Evolutionary conservation across 1,139 yeast genomes (phyloP).

Genomic region (Kodamaea fungicola): DNA sequence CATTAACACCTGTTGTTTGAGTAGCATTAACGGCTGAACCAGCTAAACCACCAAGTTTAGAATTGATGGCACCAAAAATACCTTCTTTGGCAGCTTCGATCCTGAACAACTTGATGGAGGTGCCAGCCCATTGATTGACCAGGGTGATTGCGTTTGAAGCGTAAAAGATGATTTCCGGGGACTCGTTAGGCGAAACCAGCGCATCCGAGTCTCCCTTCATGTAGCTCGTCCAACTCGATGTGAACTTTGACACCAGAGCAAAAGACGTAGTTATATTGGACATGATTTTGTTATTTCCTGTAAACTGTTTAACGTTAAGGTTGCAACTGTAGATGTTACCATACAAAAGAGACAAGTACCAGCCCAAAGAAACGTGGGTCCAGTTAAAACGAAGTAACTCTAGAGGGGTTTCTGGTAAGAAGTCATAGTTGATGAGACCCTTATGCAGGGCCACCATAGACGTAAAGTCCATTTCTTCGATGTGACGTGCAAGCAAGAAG

Average conservation of each 20-base stretch:
- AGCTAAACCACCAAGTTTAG: constrained; percentile 15
- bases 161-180: constrained; percentile 13
- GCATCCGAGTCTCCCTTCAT: constrained; percentile 15
- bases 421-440: constrained; percentile 28
- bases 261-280: constrained; percentile 39
- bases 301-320: constrained; percentile 19
- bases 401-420: constrained; percentile 35
- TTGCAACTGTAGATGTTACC: constrained; percentile 54
- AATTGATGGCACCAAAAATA: constrained; percentile 30
- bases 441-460: constrained; percentile 17
- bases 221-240: constrained; percentile 38
- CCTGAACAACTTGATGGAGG: constrained; percentile 58
- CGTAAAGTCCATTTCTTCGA: constrained; percentile 33
- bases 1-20: constrained; percentile 45
- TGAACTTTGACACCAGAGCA: constrained; percentile 42
- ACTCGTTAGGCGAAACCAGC: constrained; percentile 4
- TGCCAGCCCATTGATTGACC: constrained; percentile 59
- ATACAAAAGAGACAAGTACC: constrained; percentile 74
- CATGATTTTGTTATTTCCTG: constrained; percentile 29
- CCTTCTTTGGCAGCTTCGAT: constrained; percentile 44
- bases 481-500: constrained; percentile 34
- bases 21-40: constrained; percentile 25
- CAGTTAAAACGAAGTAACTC: constrained; percentile 57
- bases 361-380: constrained; percentile 64
- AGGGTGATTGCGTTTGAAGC: constrained; percentile 27